A percentile compares a stretch with the other conserved stretches of the same genome.
Evolutionary conservation across 2,329 filamentous ascomycete genomes (phyloP).

Genomic region (Arthrobotrys sphaeroides): DNA sequence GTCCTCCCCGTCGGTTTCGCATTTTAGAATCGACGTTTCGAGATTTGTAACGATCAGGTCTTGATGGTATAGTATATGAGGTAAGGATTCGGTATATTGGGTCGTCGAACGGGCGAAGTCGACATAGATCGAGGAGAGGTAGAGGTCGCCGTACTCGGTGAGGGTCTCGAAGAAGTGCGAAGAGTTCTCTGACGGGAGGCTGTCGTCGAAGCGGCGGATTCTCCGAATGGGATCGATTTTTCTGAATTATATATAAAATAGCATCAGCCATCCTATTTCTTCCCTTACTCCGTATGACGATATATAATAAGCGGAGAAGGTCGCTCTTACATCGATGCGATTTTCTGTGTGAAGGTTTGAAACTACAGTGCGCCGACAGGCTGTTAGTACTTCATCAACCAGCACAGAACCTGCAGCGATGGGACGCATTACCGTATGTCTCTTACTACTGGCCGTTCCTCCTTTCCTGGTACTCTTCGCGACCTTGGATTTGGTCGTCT

Average conservation of each 20-base stretch:
- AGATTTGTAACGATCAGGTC: slow-evolving; percentile 76
- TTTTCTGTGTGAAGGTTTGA: slow-evolving; percentile 58
- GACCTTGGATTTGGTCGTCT: slow-evolving; percentile 38
- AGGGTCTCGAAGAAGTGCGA: slow-evolving; percentile 87
- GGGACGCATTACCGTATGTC: slow-evolving; percentile 54
- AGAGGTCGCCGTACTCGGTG: slow-evolving; percentile 90
- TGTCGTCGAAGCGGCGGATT: slow-evolving; percentile 84
- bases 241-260: slow-evolving; percentile 29
- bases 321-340: slow-evolving; percentile 56
- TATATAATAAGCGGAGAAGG: neutral
- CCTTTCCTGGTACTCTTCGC: slow-evolving; percentile 54
- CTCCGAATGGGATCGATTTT: slow-evolving; percentile 87
- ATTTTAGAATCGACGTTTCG: slow-evolving; percentile 70
- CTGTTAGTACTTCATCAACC: slow-evolving; percentile 11
- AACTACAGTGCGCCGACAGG: slow-evolving; percentile 47
- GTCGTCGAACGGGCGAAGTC: slow-evolving; percentile 78
- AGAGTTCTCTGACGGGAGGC: slow-evolving; percentile 78
- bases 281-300: neutral
- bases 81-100: slow-evolving; percentile 85
- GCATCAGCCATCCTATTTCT: neutral
- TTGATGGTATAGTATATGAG: slow-evolving; percentile 91
- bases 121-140: slow-evolving; percentile 82
- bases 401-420: neutral
- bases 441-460: slow-evolving; percentile 56
- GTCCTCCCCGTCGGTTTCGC: slow-evolving; percentile 81